Evolutionary conservation across 2,329 filamentous ascomycete genomes (phyloP).

Genomic region (Fusarium decemcellulare): DNA sequence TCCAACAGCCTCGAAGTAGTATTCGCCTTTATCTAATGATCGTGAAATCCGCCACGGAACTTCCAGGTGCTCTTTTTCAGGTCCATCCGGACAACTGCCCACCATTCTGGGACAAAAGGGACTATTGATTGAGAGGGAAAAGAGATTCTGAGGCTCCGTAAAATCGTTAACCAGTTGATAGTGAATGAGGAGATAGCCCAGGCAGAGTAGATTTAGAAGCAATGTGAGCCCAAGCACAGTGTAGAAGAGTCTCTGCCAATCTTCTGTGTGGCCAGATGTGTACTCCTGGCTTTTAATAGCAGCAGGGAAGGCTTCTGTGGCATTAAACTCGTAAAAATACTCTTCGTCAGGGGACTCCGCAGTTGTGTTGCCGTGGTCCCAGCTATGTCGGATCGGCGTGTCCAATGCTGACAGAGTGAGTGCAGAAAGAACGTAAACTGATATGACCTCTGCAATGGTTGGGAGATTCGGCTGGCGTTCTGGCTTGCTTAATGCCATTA

Average conservation of each 20-base stretch:
- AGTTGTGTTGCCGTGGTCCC: not conserved
- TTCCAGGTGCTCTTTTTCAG: not conserved
- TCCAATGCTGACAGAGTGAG: not conserved
- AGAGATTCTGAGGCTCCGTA: not conserved
- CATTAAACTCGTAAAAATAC: not conserved
- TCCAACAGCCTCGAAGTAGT: not conserved
- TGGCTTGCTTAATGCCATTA: too few species aligned
- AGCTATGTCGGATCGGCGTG: not conserved
- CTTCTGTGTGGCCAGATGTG: not conserved
- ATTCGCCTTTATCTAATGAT: not conserved
- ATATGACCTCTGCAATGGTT: not conserved
- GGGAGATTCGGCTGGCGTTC: not conserved
- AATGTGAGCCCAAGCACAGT: not conserved
- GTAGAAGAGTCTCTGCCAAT: constrained; percentile 1
- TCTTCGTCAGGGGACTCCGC: not conserved
- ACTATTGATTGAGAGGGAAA: not conserved
- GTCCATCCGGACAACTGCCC: not conserved
- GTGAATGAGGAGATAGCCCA: not conserved
- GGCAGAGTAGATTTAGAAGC: not conserved
- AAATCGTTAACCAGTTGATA: not conserved
- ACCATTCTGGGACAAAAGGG: not conserved
- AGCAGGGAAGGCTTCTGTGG: not conserved
- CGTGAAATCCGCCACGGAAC: not conserved
- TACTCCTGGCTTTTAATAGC: not conserved
- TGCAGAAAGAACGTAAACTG: not conserved